Percentiles rank a stretch among this genome's conserved stretches.
These are phyloP conservation scores for Bremia lactucae DNA, from an alignment of 352 stramenopile genomes.

Conservation along the genomic window DNA sequence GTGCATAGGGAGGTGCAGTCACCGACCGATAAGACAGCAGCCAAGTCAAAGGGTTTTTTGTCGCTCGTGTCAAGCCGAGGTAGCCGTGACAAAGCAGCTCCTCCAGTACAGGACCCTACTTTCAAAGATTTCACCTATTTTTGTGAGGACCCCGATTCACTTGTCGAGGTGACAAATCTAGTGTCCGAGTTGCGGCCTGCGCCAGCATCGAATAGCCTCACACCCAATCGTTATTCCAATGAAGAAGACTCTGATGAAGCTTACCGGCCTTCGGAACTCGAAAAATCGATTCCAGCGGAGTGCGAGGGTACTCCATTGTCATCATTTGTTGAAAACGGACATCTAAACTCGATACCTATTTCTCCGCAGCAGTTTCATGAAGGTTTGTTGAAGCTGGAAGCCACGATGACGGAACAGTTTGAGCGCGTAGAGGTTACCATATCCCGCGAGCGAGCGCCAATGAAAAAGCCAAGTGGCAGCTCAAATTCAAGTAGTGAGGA, in stretches of 20 bases:
- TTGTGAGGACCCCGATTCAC: conserved; percentile 76
- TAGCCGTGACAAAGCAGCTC: conserved; percentile 49
- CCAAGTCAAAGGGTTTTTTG: conserved; percentile 73
- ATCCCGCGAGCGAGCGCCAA: conserved; percentile 43
- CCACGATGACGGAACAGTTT: conserved; percentile 55
- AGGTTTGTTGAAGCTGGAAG: conserved; percentile 56
- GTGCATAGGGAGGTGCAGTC: conserved; percentile 75
- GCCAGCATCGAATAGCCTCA: conserved; percentile 17
- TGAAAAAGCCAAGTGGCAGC: conserved; percentile 22
- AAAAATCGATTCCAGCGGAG: conserved; percentile 22
- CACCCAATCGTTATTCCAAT: conserved; percentile 13
- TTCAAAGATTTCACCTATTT: conserved; percentile 89
- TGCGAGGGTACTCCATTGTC: conserved; percentile 60
- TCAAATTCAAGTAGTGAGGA: conserved; percentile 28
- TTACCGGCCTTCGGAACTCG: conserved; percentile 13
- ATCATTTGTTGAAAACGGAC: conserved; percentile 74
- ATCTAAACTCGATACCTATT: conserved; percentile 39
- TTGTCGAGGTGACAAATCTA: conserved; percentile 73
- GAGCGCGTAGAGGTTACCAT: conserved; percentile 76
- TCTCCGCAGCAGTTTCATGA: conserved; percentile 44
- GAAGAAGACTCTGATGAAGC: conserved; percentile 28
- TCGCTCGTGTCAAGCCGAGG: conserved; percentile 63
- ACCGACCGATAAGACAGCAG: conserved; percentile 65
- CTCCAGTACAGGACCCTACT: conserved; percentile 76
- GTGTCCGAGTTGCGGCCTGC: conserved; percentile 67